These are phyloP conservation scores for Aureobasidium namibiae DNA, from an alignment of 2,329 filamentous ascomycete species.

Conservation along the genomic window DNA sequence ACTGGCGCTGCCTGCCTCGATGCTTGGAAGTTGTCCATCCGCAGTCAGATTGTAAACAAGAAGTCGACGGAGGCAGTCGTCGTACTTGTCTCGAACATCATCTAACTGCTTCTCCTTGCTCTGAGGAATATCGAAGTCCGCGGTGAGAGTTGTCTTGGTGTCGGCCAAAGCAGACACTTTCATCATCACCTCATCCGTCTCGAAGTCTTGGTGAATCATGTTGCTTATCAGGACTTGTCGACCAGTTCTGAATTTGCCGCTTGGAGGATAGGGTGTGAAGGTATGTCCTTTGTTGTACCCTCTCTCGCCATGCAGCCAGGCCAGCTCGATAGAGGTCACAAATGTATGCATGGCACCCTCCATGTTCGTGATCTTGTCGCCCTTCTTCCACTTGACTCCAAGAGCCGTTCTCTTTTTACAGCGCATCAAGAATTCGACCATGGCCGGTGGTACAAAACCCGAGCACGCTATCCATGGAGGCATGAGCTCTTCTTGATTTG, in stretches of 20 bases:
- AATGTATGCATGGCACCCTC: slow-evolving; percentile 10
- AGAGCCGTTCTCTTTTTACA: neutral
- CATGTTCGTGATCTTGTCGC: slow-evolving; percentile 11
- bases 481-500: neutral
- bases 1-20: neutral
- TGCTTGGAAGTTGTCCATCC: neutral
- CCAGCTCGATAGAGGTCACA: slow-evolving; percentile 2
- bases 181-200: slow-evolving; percentile 1
- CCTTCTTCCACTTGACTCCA: neutral
- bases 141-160: neutral
- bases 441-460: neutral
- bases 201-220: slow-evolving; percentile 10
- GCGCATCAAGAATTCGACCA: neutral
- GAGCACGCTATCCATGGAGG: slow-evolving; percentile 6
- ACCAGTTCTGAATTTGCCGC: neutral
- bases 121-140: neutral
- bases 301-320: neutral
- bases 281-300: neutral
- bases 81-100: neutral
- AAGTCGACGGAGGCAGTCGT: neutral
- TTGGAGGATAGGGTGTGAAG: neutral
- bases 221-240: slow-evolving; percentile 2
- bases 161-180: neutral
- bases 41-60: neutral
- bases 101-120: neutral